Base-by-base conservation (phyloP, 225 moss, liverwort and hornwort species). In the Bryoerythrophyllum caledonicum region DNA sequence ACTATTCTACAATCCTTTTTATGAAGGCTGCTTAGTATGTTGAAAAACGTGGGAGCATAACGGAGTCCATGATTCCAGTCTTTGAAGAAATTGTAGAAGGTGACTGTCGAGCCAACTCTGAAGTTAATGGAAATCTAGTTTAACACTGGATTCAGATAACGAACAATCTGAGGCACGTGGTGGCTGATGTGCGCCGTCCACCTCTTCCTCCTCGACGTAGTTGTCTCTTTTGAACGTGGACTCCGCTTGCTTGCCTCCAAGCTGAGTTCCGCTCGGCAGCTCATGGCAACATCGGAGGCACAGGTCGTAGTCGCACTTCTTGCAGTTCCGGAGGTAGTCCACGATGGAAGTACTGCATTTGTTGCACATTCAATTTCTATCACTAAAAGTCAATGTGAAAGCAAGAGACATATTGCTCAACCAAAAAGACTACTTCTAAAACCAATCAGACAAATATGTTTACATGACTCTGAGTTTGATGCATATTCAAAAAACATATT, bases 301-400 rank as follows among this genome's bases (percentile, higher is more conserved):
- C n/a, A 96, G 84, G 63, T 94, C 93, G 60, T 96, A 96, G 19
- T 61, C 79, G 71, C 92, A 93, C 13, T 80, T 59, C 40, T 79
- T 40, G 73, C 96, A 96, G 38, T 82, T 94, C 26, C 96, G 87
- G 77, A 92, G 90, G 65, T 84, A 96, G 76, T 96, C 96, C 44
- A 96, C 93, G 35, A 96, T 91, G 20, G 96, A 96, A 21, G 96
- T 96, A 80, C 69, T 90, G 74, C 96, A 96, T 70, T 92, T 96
- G 84, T 96, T 82, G 66, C 96, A 76, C 34, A 74, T 44, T 12
- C 73, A 67, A 67, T 23, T n/a, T 49, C 59, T 44, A 67, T 48
- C 21, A 61, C 24, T 13, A 6, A 54, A 11, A 30, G 58, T 71
- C 70, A 78, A 63, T 23, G 37, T 21, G 32, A 10, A 55, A 63